Evolutionary conservation across 2,329 filamentous ascomycete genomes (phyloP).

Genomic region (Talaromyces piceae): DNA sequence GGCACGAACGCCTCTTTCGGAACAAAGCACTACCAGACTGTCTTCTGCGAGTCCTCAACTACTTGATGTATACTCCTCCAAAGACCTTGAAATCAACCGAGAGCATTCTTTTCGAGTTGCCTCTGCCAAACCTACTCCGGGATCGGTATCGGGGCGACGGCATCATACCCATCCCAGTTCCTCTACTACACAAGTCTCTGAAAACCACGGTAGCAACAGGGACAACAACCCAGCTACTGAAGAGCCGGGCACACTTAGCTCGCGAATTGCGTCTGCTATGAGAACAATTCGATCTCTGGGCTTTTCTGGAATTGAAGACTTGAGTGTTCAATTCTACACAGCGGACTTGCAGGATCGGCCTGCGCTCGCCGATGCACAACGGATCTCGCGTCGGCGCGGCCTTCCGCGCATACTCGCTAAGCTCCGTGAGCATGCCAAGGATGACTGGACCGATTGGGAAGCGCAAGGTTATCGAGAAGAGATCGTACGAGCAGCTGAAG

Average conservation of each 20-base stretch:
- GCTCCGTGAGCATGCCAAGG: neutral
- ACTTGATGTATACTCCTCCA: neutral
- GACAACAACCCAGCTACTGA: too few relatives aligned
- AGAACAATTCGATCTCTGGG: neutral
- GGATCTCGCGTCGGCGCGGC: neutral
- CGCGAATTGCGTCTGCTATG: neutral
- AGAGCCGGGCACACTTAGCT: neutral
- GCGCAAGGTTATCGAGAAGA: neutral
- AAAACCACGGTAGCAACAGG: neutral
- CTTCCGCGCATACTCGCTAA: neutral
- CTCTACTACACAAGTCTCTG: neutral
- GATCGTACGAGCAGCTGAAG: neutral
- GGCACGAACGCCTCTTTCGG: neutral
- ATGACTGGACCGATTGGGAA: neutral
- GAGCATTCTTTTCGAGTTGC: neutral
- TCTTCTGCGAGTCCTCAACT: neutral
- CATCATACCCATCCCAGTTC: neutral
- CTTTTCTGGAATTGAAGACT: neutral
- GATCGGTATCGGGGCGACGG: neutral
- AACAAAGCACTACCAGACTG: neutral
- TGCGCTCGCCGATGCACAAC: neutral
- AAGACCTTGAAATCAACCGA: neutral
- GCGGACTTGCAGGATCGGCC: neutral
- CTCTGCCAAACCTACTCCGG: neutral
- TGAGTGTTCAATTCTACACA: neutral